Percentiles rank a stretch among this genome's conserved stretches.
phyloP scores from a whole-genome alignment of 1,284 basidiomycete genomes.

The Boletellus sp. region DNA sequence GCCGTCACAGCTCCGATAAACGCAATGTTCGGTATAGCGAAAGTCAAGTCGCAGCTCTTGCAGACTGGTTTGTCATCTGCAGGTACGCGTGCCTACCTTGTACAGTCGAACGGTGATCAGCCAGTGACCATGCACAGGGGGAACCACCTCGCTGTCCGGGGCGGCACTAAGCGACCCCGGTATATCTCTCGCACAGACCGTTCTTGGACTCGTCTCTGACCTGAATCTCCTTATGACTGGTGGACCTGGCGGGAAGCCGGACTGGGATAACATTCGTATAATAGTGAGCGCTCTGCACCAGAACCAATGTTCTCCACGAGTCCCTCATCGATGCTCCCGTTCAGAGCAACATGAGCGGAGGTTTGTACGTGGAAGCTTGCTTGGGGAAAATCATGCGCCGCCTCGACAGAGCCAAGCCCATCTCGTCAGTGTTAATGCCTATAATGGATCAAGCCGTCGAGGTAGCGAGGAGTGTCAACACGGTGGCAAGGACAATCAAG shows the following conservation, averaged over 20 bases:
- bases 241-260: slow-evolving; percentile 13
- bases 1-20: slow-evolving; percentile 12
- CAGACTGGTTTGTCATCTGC: slow-evolving; percentile 7
- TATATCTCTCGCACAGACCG: slow-evolving; percentile 5
- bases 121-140: not conserved
- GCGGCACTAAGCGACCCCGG: slow-evolving; percentile 15
- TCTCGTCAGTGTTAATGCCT: slow-evolving; percentile 11
- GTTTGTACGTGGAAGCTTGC: slow-evolving; percentile 15
- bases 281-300: slow-evolving; percentile 3
- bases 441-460: slow-evolving; percentile 7
- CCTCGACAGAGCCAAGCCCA: slow-evolving; percentile 14
- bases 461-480: slow-evolving; percentile 6
- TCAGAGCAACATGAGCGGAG: slow-evolving; percentile 15
- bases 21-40: slow-evolving; percentile 9
- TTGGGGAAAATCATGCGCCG: slow-evolving; percentile 9
- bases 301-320: not conserved
- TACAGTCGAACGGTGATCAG: not conserved
- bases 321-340: not conserved
- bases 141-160: slow-evolving; percentile 11
- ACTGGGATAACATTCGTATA: slow-evolving; percentile 16
- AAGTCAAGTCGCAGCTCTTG: slow-evolving; percentile 7
- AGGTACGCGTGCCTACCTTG: not conserved
- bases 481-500: slow-evolving; percentile 4
- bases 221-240: slow-evolving; percentile 14
- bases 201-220: slow-evolving; percentile 5